phyloP scores from a whole-genome alignment of 2,329 filamentous ascomycete genomes.

The Anthostomella pinea region DNA sequence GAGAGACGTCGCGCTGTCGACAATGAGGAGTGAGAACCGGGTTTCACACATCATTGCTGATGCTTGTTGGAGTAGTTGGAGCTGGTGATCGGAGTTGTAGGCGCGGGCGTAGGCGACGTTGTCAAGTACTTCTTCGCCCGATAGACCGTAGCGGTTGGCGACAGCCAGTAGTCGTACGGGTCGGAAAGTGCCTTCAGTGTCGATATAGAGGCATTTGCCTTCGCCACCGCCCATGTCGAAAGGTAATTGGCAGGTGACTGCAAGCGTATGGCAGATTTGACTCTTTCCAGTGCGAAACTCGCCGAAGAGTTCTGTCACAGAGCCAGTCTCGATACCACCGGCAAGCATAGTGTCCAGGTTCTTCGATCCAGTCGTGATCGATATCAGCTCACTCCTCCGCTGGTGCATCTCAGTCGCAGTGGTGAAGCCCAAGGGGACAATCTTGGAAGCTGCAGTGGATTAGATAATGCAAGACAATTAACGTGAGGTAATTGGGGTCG shows the following conservation, averaged over 20 bases:
- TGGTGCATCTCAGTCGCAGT: conserved; percentile 99
- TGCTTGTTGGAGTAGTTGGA: conserved; percentile 91
- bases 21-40: conserved; percentile 89
- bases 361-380: conserved; percentile 96
- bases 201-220: conserved; percentile 97
- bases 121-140: conserved; percentile 94
- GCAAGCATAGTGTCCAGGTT: conserved; percentile 93
- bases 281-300: conserved; percentile 98
- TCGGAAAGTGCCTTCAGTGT: conserved; percentile 95
- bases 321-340: conserved; percentile 93
- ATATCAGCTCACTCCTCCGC: conserved; percentile 92
- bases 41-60: conserved; percentile 99
- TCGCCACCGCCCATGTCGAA: conserved; percentile 99
- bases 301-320: conserved; percentile 96
- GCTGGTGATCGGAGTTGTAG: conserved; percentile 97
- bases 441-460: conserved; percentile 69
- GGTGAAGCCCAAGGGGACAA: conserved; percentile 98
- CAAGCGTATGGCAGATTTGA: conserved; percentile 97
- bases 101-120: conserved; percentile 97
- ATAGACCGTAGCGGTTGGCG: conserved; percentile 89
- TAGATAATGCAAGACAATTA: conserved; percentile 6
- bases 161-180: conserved; percentile 88
- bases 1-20: conserved; percentile 91
- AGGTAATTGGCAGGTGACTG: conserved; percentile 93
- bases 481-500: conserved; percentile 12